Percentiles rank a stretch among this genome's conserved stretches.
Evolutionary conservation across 139 green algal genomes (phyloP).

Genomic region (Yamagishiella unicocca): DNA sequence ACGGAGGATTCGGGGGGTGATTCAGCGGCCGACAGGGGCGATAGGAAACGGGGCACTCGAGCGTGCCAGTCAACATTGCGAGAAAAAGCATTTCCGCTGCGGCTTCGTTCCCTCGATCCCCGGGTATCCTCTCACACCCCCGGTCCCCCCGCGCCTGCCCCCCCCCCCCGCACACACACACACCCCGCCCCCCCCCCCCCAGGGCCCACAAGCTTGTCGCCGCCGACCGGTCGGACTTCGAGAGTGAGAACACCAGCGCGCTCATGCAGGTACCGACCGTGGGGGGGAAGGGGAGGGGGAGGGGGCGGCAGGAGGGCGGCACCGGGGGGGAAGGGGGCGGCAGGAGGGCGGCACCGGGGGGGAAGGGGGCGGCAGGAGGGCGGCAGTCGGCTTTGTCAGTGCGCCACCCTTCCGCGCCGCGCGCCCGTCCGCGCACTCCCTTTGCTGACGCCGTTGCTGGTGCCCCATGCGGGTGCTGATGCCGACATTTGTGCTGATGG

Average conservation of each 20-base stretch:
- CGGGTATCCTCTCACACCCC: neutral
- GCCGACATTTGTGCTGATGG: neutral
- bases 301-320: no score
- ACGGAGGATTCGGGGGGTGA: no score
- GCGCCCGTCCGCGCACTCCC: neutral
- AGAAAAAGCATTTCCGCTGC: neutral
- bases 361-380: no score
- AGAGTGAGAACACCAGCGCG: neutral
- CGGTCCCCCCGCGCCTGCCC: neutral
- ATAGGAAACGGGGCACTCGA: no score
- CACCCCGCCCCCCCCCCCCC: neutral
- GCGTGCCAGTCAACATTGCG: no score
- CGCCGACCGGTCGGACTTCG: neutral
- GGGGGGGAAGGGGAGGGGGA: no score
- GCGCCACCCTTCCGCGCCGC: neutral
- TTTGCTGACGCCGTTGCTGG: neutral
- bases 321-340: no score
- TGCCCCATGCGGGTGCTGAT: neutral
- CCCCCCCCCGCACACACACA: neutral
- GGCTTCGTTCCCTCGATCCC: neutral
- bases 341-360: no score
- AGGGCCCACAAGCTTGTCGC: constrained; percentile 17
- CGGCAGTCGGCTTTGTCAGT: neutral
- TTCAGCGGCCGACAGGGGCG: no score
- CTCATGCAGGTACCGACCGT: neutral